Evolutionary conservation across 1,284 basidiomycete genomes (phyloP).

Genomic region (Trametes pubescens): DNA sequence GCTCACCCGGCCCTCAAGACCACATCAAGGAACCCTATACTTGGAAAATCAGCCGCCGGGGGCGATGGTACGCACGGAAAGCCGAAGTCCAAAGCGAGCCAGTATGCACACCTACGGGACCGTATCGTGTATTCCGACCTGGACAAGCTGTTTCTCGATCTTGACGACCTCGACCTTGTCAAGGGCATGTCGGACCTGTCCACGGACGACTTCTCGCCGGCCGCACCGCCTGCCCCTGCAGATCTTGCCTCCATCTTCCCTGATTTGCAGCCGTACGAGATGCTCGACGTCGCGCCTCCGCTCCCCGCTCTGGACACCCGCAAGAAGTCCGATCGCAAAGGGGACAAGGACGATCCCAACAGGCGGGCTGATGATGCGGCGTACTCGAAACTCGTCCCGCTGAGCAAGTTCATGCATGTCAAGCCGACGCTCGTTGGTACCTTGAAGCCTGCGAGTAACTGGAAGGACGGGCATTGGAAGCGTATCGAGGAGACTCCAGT

Average conservation of each 20-base stretch:
- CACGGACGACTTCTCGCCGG: constrained; percentile 46
- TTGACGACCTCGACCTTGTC: constrained; percentile 48
- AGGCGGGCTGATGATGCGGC: constrained; percentile 73
- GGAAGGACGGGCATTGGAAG: constrained; percentile 69
- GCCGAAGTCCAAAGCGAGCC: constrained; percentile 48
- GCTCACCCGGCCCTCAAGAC: constrained; percentile 36
- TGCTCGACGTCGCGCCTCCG: constrained; percentile 71
- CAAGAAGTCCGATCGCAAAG: constrained; percentile 56
- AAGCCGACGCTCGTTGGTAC: constrained; percentile 76
- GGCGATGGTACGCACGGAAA: constrained; percentile 45
- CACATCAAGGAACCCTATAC: constrained; percentile 54
- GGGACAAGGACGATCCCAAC: constrained; percentile 71
- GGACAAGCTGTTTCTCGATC: constrained; percentile 66
- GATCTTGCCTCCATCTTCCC: constrained; percentile 40
- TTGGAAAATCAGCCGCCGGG: constrained; percentile 42
- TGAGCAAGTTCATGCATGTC: constrained; percentile 69
- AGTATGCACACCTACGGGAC: constrained; percentile 65
- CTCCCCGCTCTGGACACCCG: constrained; percentile 28
- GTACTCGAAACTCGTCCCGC: constrained; percentile 70
- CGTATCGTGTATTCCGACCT: constrained; percentile 64
- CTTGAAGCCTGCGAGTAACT: constrained; percentile 71
- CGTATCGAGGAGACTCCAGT: constrained; percentile 64
- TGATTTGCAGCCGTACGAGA: constrained; percentile 55
- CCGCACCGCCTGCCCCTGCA: constrained; percentile 46
- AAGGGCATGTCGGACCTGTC: constrained; percentile 50